Evolutionary conservation across 169 alveolate species (phyloP).

Genomic region (Cryptosporidium sp.): DNA sequence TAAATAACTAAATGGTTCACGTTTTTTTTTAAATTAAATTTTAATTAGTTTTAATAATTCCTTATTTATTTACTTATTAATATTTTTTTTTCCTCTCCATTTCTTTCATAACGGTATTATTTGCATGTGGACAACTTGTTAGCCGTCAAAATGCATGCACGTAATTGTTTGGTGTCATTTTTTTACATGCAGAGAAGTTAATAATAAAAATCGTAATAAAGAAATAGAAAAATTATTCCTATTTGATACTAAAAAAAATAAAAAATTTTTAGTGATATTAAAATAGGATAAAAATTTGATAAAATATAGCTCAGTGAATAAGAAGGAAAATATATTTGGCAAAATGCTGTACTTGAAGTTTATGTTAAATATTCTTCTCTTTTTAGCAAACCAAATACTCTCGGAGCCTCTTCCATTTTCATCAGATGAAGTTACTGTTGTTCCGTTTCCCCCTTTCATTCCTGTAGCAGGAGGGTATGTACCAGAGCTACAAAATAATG

Average conservation of each 20-base stretch:
- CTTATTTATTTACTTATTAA: not conserved
- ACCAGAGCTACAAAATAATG: constrained; percentile 1
- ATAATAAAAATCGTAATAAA: not conserved
- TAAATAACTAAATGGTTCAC: not conserved
- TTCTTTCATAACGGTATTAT: not conserved
- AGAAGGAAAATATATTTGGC: not conserved
- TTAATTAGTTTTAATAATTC: not conserved
- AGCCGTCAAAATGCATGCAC: constrained; percentile 4
- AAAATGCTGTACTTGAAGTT: not conserved
- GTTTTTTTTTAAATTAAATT: not conserved
- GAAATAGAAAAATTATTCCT: not conserved
- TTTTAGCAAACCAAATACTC: not conserved
- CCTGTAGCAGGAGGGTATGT: constrained; percentile 70
- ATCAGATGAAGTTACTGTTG: constrained; percentile 56
- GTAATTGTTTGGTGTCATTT: not conserved
- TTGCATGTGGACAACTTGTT: not conserved
- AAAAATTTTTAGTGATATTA: not conserved
- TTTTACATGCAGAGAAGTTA: not conserved
- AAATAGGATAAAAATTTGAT: not conserved
- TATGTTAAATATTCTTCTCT: not conserved
- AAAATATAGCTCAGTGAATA: not conserved
- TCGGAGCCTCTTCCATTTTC: constrained; percentile 68
- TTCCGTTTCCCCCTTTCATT: constrained; percentile 61
- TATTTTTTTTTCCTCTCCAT: not conserved
- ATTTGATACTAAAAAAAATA: not conserved